These are phyloP conservation scores for Mortierella sp. DNA, from an alignment of 371 early-diverging fungal species.

Conservation along the genomic window DNA sequence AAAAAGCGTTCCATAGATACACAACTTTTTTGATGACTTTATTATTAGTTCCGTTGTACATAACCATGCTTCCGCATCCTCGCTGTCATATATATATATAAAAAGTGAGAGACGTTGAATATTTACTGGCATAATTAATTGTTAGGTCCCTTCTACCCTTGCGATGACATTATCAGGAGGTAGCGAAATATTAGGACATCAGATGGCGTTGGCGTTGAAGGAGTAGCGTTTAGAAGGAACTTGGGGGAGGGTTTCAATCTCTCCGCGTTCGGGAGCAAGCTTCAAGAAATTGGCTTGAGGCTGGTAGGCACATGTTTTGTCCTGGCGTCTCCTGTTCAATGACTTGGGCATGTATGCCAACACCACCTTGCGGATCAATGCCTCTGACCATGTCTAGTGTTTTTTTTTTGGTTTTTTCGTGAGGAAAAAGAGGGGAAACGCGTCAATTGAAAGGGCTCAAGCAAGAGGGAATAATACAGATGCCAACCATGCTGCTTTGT, in stretches of 20 bases:
- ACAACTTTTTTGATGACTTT: background rate
- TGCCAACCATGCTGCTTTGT: background rate
- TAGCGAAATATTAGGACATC: background rate
- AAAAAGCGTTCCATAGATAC: background rate
- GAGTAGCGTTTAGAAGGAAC: slow-evolving; percentile 34
- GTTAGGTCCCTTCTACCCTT: too few relatives aligned
- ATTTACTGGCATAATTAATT: too few relatives aligned
- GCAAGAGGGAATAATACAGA: slow-evolving; percentile 1
- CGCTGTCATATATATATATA: background rate
- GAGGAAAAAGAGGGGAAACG: too few relatives aligned
- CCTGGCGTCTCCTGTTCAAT: slow-evolving; percentile 27
- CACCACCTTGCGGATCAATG: slow-evolving; percentile 32
- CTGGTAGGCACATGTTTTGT: slow-evolving; percentile 35
- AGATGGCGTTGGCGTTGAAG: slow-evolving; percentile 6
- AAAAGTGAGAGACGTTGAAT: too few relatives aligned
- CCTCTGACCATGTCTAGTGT: slow-evolving; percentile 35
- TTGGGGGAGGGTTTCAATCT: slow-evolving; percentile 30
- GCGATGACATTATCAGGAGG: too few relatives aligned
- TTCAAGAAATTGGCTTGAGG: slow-evolving; percentile 39
- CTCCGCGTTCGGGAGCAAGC: slow-evolving; percentile 19
- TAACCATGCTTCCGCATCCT: background rate
- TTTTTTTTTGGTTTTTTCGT: too few relatives aligned
- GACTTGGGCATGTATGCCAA: slow-evolving; percentile 38
- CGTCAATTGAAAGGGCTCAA: background rate
- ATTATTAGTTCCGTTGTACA: slow-evolving; percentile 1